Conservation (phyloP, 2,329 filamentous ascomycete genomes). For the Mariannaea sp. region DNA sequence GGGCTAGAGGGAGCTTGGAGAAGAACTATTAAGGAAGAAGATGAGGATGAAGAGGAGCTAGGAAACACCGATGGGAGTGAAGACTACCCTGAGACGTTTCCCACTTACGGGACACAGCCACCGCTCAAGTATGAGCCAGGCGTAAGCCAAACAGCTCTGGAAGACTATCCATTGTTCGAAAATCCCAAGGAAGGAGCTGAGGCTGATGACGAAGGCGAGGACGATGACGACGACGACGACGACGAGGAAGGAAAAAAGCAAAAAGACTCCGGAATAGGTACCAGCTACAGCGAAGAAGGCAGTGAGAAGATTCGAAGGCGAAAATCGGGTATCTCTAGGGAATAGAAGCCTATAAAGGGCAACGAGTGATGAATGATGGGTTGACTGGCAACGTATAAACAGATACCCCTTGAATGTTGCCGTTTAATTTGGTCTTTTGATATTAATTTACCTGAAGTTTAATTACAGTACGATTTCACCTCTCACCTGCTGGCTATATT, state of each 20-base stretch:
- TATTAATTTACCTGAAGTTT: not conserved
- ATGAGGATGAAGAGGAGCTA: conserved; percentile 33
- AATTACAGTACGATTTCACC: too few species aligned
- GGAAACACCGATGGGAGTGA: conserved; percentile 42
- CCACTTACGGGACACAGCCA: conserved; percentile 48
- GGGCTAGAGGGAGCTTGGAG: conserved; percentile 18
- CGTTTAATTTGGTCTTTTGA: not conserved
- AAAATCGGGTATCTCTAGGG: conserved; percentile 33
- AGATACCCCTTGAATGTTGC: conserved; percentile 4
- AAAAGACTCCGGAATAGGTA: conserved; percentile 58
- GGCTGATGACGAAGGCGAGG: conserved; percentile 53
- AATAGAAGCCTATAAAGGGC: conserved; percentile 7
- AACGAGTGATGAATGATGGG: conserved; percentile 4
- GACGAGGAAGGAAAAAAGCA: conserved; percentile 32
- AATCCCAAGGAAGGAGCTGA: conserved; percentile 45
- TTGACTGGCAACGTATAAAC: not conserved
- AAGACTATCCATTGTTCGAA: conserved; percentile 42
- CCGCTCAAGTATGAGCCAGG: conserved; percentile 48
- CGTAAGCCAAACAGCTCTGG: conserved; percentile 43
- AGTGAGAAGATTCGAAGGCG: conserved; percentile 41
- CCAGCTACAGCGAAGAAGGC: conserved; percentile 54
- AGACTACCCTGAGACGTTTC: conserved; percentile 51
- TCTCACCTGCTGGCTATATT: too few species aligned
- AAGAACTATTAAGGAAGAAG: conserved; percentile 26
- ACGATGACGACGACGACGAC: conserved; percentile 41